Evolutionary conservation across 257 asterid species (phyloP).

Genomic region (Hygrophila difformis): DNA sequence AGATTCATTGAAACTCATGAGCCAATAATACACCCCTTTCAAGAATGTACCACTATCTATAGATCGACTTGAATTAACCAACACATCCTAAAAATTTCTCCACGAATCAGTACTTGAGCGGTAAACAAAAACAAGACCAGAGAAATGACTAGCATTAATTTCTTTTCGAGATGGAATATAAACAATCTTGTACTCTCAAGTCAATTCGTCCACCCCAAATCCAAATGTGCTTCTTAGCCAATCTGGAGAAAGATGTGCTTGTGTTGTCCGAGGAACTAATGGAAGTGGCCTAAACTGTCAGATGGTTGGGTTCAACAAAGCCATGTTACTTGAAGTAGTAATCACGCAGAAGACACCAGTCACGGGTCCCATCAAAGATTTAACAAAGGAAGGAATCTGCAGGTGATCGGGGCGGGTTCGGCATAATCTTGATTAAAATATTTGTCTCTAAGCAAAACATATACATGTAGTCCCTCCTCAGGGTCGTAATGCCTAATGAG

Average conservation of each 20-base stretch:
- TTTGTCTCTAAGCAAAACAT: conserved; percentile 19
- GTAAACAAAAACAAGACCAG: conserved; percentile 27
- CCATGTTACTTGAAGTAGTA: conserved; percentile 13
- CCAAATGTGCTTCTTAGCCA: too few species aligned
- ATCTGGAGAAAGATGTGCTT: conserved; percentile 16
- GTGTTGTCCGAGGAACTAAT: conserved; percentile 8
- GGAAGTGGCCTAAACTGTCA: conserved; percentile 38
- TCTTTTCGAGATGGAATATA: conserved; percentile 24
- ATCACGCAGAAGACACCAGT: conserved; percentile 31
- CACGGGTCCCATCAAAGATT: conserved; percentile 33
- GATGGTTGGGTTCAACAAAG: conserved; percentile 36
- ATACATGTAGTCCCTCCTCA: conserved; percentile 14
- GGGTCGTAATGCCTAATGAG: conserved; percentile 28
- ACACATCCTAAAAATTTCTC: conserved; percentile 27
- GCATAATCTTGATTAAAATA: conserved; percentile 11
- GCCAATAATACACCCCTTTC: conserved; percentile 44
- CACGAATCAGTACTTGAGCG: conserved; percentile 30
- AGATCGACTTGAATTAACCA: conserved; percentile 17
- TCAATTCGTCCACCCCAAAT: conserved; percentile 30
- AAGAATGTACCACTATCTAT: conserved; percentile 23
- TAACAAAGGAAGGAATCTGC: conserved; percentile 16
- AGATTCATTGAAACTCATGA: conserved; percentile 14
- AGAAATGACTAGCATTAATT: conserved; percentile 13
- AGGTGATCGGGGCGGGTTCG: conserved; percentile 24
- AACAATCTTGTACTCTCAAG: conserved; percentile 30